Evolutionary conservation across 345 rosid genomes (phyloP), one percentile per base, ranked within the genome.

Genomic region (Salix koriyanagi): DNA sequence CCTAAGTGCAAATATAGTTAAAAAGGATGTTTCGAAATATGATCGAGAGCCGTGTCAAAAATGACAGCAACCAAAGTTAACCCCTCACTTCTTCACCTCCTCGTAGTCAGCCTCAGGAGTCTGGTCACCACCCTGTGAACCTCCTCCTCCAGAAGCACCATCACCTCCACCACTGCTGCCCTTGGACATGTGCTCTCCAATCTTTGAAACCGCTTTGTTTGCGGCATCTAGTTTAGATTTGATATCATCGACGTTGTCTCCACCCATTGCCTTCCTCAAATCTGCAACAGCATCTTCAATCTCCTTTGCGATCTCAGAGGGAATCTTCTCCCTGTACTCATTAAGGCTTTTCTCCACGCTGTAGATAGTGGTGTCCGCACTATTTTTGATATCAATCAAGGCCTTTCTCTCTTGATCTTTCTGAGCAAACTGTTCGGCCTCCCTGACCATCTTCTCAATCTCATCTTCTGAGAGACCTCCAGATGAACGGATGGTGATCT

Each of bases 371-470:
- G 83, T 83, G 72, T 83, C 85, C 1, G 85, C 85, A 21, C 69
- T 79, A 32, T 83, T 83, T 56, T 64, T 79, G 2, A 76, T 65
- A n/a, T 83, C 85, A 18, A 83, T 79, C 65, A 83, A 62, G 16
- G 80, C 76, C 68, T 81, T 81, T 16, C 84, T 74, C 41, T 81
- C 84, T 41, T 81, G 84, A 66, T 81, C 84, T 67, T 81, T 81
- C 79, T 81, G 84, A 2, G 84, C 67, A 60, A 77, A 81, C 71
- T 37, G 67, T 65, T 81, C 84, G 4, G 84, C 81, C n/a, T 83
- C 83, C 80, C 46, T 83, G 4, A 83, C 85, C 85, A 83, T 83
- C 75, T 83, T 83, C 42, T 83, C 83, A 65, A 83, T 81, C 72
- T 81, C 84, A 65, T 77, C 81, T 42, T 81, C 84, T 21, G 84